A percentile compares a stretch with the other conserved stretches of the same genome.
Conservation (phyloP, 225 moss, liverwort and hornwort genomes). For the Straminergon stramineum region DNA sequence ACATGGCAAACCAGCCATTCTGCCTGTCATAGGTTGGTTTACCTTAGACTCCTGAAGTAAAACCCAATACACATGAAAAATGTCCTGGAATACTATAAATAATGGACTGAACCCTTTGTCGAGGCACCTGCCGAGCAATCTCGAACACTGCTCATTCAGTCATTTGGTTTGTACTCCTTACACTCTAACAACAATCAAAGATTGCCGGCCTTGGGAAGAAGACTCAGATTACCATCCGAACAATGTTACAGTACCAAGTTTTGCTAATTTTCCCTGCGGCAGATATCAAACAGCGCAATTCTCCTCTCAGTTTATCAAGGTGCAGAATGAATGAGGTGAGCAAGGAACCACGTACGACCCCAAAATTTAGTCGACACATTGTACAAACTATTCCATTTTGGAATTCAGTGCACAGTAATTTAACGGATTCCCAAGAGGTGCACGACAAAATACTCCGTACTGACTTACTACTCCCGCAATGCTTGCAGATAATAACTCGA, state of each 20-base stretch:
- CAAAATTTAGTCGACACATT: constrained; percentile 9
- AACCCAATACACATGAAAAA: no score
- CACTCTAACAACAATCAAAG: no score
- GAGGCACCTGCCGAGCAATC: no score
- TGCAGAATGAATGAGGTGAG: background rate
- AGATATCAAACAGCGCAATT: background rate
- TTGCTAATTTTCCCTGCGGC: background rate
- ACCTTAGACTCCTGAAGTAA: no score
- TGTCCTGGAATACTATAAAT: no score
- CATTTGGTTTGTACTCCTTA: no score
- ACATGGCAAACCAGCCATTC: no score
- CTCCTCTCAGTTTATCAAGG: background rate
- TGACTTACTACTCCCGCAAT: background rate
- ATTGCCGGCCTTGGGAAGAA: no score
- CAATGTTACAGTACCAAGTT: background rate
- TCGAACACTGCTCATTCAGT: no score
- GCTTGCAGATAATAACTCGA: background rate
- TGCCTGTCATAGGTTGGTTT: no score
- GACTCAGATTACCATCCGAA: background rate
- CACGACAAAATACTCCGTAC: no score
- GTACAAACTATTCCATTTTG: background rate
- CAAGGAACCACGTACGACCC: constrained; percentile 4
- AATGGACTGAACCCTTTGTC: no score
- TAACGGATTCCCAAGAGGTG: background rate
- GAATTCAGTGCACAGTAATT: background rate